These are phyloP conservation scores for Straminergon stramineum DNA, from an alignment of 225 moss, liverwort and hornwort species.

Conservation along the genomic window DNA sequence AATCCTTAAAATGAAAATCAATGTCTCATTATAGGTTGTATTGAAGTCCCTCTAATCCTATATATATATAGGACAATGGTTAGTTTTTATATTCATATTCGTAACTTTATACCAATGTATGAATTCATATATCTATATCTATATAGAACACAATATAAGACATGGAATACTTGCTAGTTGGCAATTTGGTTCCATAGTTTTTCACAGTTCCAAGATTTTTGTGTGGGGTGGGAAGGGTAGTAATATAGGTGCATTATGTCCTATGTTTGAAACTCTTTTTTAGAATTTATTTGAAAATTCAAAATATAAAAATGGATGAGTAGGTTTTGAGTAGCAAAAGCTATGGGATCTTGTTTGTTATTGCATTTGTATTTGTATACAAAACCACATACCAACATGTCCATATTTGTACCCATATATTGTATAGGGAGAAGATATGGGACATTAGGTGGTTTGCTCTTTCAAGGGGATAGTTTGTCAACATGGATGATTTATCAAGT, in stretches of 20 bases:
- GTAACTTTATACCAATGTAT: too few relatives aligned
- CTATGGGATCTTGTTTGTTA: not conserved
- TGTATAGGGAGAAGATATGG: not conserved
- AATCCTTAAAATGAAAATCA: too few relatives aligned
- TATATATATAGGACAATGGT: too few relatives aligned
- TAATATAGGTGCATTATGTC: not conserved
- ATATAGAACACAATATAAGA: too few relatives aligned
- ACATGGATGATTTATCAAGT: not conserved
- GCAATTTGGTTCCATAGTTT: not conserved
- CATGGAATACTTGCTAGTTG: not conserved
- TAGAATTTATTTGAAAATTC: not conserved
- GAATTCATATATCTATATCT: too few relatives aligned
- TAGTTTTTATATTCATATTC: too few relatives aligned
- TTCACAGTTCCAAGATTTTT: not conserved
- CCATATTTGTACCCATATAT: not conserved
- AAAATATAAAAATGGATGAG: not conserved
- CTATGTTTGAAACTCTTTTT: not conserved
- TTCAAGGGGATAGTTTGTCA: not conserved
- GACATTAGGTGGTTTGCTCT: fast-evolving
- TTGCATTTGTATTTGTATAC: not conserved
- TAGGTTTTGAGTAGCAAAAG: not conserved
- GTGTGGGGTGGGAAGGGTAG: fast-evolving
- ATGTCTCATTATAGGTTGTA: too few relatives aligned
- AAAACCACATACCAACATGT: not conserved
- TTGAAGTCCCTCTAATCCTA: too few relatives aligned